These are phyloP conservation scores for Phytophthora crassamura DNA, from an alignment of 352 stramenopile species.

Conservation along the genomic window DNA sequence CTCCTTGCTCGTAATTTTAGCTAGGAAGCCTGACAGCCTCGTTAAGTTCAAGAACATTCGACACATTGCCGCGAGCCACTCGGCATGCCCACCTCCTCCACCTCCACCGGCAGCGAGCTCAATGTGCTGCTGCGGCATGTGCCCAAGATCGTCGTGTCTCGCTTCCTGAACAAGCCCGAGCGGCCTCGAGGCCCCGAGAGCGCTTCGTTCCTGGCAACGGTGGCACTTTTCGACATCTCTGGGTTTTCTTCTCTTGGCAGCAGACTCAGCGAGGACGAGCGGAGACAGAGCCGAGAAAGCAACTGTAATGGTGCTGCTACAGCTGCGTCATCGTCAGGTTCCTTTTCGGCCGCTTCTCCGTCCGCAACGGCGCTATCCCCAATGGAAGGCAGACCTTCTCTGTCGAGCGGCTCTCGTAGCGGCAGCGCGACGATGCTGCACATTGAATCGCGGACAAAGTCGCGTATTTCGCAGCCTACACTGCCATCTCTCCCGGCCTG, in stretches of 20 bases:
- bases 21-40: constrained; percentile 25
- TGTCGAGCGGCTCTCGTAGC: constrained; percentile 12
- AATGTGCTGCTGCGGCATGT: constrained; percentile 71
- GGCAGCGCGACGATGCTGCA: constrained; percentile 21
- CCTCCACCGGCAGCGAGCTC: constrained; percentile 61
- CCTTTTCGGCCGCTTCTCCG: not conserved
- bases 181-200: constrained; percentile 57
- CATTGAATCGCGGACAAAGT: constrained; percentile 11
- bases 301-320: not conserved
- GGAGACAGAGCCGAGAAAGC: constrained; percentile 42
- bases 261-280: constrained; percentile 69
- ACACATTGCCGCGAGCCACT: too few relatives aligned
- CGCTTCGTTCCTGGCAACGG: constrained; percentile 59
- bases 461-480: constrained; percentile 25
- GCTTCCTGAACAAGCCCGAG: constrained; percentile 56
- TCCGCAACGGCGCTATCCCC: constrained; percentile 6
- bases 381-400: not conserved
- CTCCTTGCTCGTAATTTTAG: constrained; percentile 22
- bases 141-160: constrained; percentile 76
- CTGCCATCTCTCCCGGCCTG: constrained; percentile 12
- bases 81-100: constrained; percentile 39
- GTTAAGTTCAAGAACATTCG: too few relatives aligned
- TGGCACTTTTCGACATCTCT: constrained; percentile 88
- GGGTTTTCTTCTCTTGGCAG: constrained; percentile 88
- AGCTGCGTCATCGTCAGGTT: not conserved